Base-by-base conservation (phyloP, 192 early-diverging fungal genomes). In the Coemansia sp. region DNA sequence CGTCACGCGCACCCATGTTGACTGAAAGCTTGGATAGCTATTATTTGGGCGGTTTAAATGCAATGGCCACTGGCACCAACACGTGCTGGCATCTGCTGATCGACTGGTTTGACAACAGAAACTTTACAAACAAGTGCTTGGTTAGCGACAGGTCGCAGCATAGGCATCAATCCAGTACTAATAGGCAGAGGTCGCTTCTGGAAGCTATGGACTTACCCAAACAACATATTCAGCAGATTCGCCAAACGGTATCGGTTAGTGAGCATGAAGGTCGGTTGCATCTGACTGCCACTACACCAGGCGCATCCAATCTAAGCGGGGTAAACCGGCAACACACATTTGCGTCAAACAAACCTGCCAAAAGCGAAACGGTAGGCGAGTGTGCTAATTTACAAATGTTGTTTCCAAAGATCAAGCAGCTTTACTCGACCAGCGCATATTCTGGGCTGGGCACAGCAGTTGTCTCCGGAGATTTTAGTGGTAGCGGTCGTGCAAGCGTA, bases 11-110 rank as follows among this genome's bases (percentile, higher is more conserved):
- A 8, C 91, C 91, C 0, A 91, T 91, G 61, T 66, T 94, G 50
- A 80, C 83, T 1, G 89, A 92, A 59, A 70, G 88, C 12, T 60
- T 89, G 28, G 79, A 86, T 40, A 64, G 79, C 16, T 93, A 94
- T 44, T 81, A 84, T 57, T 68, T 81, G 40, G 91, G 93, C 16
- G 93, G 89, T 4, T 38, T 80, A 28, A 63, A 50, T 38, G 56
- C 61, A 4, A 76, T 72, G 72, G 63, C 69, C 10, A 54, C 68
- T 9, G 14, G 46, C 5, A 79, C 68, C 13, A 51, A 35, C 19
- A 53, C 59, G 3, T 80, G 65, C 58, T 82, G 77, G 68, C 43
- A 50, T 38, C 13, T 49, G 20, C 43, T 72, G 35, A 56, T 70
- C 43, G 61, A 59, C 33, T 73, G 68, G 66, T 68, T 64, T 21